Base-by-base conservation (phyloP, 371 early-diverging fungal species). In the Haplosporangium sp. region DNA sequence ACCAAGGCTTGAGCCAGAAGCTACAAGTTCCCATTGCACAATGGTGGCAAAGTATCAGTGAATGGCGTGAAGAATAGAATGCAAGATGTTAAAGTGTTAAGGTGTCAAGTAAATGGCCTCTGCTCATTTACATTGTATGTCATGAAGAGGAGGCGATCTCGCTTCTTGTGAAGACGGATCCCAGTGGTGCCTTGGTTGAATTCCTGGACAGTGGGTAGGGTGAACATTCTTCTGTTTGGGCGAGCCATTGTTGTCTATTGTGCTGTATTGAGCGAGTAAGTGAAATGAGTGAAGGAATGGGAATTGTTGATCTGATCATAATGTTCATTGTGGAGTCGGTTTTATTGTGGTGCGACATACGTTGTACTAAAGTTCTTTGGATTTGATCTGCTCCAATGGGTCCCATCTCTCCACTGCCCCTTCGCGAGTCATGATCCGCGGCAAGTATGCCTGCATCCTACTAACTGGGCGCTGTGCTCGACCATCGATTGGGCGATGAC, bases 1-100 rank as follows among this genome's bases (percentile, higher is more conserved):
- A 88, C 81, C 23, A 88, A 61, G 12, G 77, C 76, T 64, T 88
- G 89, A 5, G 85, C 89, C 53, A 88, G 67, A 21, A 88, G 72
- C 88, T 87, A 36, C 20, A 37, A 41, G 51, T 16, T 16, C 40
- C 12, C 13, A 29, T 16, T 40, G 56, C 13, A 29, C 6, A 0
- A 41, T 36, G 41, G 20, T 13, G 36, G 46, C 14, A 13, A 18
- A 23, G 23, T 5, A n/a, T 7, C 41, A 14, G 18, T n/a, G 21
- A 29, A 37, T 4, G 5, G 5, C 58, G 16, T 37, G 36, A 16
- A 29, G 36, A 18, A 16, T 12, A 3, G 48, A 20, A 37, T 11
- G 23, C 5, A 16, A 43, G 7, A 16, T 9, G 5, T 12, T 18
- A 14, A 37, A 42, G 12, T 7, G 23, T 2, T 12, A 52, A 2